Evolutionary conservation across 2,329 filamentous ascomycete species (phyloP), one percentile per base, ranked within the genome.

Genomic region (Talaromyces sp.): DNA sequence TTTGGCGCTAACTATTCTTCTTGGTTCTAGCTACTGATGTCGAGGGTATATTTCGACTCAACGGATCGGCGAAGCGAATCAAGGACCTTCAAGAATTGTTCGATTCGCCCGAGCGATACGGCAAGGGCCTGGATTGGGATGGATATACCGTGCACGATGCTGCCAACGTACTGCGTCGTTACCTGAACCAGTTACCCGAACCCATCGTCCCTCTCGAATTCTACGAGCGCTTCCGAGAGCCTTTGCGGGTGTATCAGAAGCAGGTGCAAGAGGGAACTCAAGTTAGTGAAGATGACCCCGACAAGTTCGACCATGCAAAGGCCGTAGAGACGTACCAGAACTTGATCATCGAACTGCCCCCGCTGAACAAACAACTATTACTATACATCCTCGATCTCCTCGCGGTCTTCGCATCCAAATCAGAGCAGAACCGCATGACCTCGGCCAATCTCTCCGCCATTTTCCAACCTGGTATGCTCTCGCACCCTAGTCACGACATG

Each of bases 131-230:
- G 22, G 90, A 96, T 65, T 99, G 94, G 94, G 89, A 91, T 42
- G 94, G 94, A 42, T 99, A 96, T 72, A 99, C 94, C 0, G 94
- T 99, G 37, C 94, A 99, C 74, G 94, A 99, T 81, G 94, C 94
- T 22, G 92, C 94, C 65, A 99, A 97, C 69, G 93, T 99, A 56
- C 82, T 99, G 40, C 87, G 94, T 57, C 86, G 94, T 64, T 99
- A 99, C 71, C 86, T 99, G 57, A 97, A 97, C 73, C 90, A 96
- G 68, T 82, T 99, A 2, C 94, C 94, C 2, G 94, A 99, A 70
- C 94, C 94, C 4, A 96, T 99, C 58, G 94, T 99, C 27, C 94
- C 94, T 3, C 80, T 97, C 48, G 89, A 95, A 64, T 87, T 97
- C 58, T 99, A 99, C 71, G 89, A 95, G 66, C 85, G 85, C 53